phyloP scores from a whole-genome alignment of 2,329 filamentous ascomycete species.

The Aspergillus tamarii region DNA sequence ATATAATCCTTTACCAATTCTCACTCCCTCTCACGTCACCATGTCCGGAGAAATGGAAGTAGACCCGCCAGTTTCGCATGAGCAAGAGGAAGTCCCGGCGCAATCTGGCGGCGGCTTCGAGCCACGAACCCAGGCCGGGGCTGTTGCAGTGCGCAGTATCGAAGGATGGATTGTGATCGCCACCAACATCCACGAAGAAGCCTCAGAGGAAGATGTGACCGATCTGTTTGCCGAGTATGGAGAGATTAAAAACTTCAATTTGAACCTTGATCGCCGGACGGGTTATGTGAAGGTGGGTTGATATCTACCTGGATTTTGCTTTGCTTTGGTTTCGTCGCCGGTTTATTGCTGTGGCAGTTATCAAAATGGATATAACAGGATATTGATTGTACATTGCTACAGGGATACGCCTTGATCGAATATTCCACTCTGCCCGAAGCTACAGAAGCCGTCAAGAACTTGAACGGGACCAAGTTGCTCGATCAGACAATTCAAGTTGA shows the following conservation, averaged over 20 bases:
- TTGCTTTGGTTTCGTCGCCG: neutral
- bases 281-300: conserved; percentile 67
- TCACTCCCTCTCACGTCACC: conserved; percentile 2
- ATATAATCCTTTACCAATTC: neutral
- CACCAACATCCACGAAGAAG: conserved; percentile 70
- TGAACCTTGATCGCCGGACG: conserved; percentile 67
- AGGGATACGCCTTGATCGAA: conserved; percentile 70
- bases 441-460: conserved; percentile 63
- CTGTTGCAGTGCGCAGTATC: conserved; percentile 66
- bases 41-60: conserved; percentile 53
- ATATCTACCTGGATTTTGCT: neutral
- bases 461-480: conserved; percentile 63
- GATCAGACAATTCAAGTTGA: conserved; percentile 69
- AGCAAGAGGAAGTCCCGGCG: conserved; percentile 31
- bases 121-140: conserved; percentile 47
- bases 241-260: conserved; percentile 68
- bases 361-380: neutral
- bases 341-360: neutral
- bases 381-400: neutral
- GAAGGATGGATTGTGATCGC: conserved; percentile 72
- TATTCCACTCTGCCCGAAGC: conserved; percentile 67
- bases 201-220: conserved; percentile 67
- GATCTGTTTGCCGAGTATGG: conserved; percentile 69
- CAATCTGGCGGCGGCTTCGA: conserved; percentile 40
- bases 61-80: conserved; percentile 40